phyloP scores from a whole-genome alignment of 2,329 filamentous ascomycete species.

The Graphilbum ipis-grandicollis region DNA sequence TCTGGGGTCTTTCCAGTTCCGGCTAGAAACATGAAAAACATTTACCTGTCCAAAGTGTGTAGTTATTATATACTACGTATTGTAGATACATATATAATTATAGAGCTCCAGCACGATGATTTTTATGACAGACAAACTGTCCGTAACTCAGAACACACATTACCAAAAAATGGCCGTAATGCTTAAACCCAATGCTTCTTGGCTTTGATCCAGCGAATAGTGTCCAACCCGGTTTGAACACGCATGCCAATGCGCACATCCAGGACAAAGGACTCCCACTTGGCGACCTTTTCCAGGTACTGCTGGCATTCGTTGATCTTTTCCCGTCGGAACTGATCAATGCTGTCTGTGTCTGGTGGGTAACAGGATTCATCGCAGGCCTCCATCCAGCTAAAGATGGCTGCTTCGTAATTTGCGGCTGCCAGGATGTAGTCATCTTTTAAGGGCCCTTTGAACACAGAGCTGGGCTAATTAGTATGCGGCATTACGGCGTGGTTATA shows the following conservation, averaged over 20 bases:
- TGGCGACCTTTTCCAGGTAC: constrained; percentile 48
- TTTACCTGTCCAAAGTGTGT: too few relatives aligned
- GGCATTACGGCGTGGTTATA: neutral
- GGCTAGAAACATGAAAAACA: too few relatives aligned
- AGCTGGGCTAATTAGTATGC: constrained; percentile 16
- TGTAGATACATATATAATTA: too few relatives aligned
- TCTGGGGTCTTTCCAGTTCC: too few relatives aligned
- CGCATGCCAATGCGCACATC: constrained; percentile 62
- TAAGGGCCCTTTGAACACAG: constrained; percentile 37
- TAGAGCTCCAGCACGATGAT: too few relatives aligned
- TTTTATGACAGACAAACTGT: too few relatives aligned
- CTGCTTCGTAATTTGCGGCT: constrained; percentile 73
- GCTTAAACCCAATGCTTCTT: constrained; percentile 21
- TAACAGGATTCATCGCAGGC: constrained; percentile 22
- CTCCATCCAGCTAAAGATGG: constrained; percentile 63
- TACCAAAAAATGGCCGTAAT: too few relatives aligned
- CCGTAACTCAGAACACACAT: too few relatives aligned
- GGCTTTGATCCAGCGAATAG: constrained; percentile 35
- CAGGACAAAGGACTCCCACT: constrained; percentile 55
- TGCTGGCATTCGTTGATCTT: constrained; percentile 44
- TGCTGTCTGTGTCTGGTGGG: constrained; percentile 10
- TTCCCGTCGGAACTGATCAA: constrained; percentile 21
- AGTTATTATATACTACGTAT: too few relatives aligned
- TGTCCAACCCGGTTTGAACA: constrained; percentile 51
- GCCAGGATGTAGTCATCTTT: constrained; percentile 58